Evolutionary conservation across 2,329 filamentous ascomycete genomes (phyloP).

Genomic region (Neofusicoccum umdonicola): DNA sequence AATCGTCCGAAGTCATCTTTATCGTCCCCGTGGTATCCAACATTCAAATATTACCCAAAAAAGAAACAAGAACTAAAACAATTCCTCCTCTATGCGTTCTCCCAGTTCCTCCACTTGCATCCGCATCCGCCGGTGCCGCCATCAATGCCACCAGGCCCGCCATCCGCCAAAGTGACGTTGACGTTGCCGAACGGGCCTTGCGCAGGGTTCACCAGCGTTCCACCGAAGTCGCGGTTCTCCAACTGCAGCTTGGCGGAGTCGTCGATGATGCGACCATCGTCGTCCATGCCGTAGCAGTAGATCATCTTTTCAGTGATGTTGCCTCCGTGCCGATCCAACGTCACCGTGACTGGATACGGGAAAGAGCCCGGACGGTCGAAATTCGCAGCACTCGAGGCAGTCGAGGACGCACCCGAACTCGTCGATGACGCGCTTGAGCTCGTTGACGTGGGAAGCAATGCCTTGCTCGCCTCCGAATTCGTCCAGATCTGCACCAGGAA

Average conservation of each 20-base stretch:
- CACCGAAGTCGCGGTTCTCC: conserved; percentile 54
- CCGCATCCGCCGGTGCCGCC: conserved; percentile 59
- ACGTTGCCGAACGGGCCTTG: conserved; percentile 43
- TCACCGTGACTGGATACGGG: conserved; percentile 60
- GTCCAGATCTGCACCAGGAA: conserved; percentile 65
- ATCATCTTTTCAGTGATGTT: conserved; percentile 53
- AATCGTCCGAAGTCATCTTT: background rate
- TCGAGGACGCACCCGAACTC: conserved; percentile 34
- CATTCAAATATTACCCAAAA: background rate
- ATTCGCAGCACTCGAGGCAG: conserved; percentile 39
- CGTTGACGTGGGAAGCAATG: conserved; percentile 26
- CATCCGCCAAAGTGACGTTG: conserved; percentile 20
- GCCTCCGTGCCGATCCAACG: conserved; percentile 60
- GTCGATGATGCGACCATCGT: conserved; percentile 45
- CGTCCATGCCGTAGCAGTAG: conserved; percentile 60
- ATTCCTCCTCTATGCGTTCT: background rate
- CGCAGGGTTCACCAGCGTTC: conserved; percentile 51
- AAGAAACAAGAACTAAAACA: background rate
- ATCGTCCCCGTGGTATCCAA: conserved; percentile 6
- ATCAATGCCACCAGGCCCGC: conserved; percentile 50
- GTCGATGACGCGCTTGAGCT: conserved; percentile 18
- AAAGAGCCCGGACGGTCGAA: conserved; percentile 57
- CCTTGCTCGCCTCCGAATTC: conserved; percentile 39
- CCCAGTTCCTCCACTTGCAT: conserved; percentile 61
- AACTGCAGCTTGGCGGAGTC: conserved; percentile 47